These are phyloP conservation scores for Nitzschia inconspicua DNA, from an alignment of 108 stramenopile genomes.

Conservation along the genomic window DNA sequence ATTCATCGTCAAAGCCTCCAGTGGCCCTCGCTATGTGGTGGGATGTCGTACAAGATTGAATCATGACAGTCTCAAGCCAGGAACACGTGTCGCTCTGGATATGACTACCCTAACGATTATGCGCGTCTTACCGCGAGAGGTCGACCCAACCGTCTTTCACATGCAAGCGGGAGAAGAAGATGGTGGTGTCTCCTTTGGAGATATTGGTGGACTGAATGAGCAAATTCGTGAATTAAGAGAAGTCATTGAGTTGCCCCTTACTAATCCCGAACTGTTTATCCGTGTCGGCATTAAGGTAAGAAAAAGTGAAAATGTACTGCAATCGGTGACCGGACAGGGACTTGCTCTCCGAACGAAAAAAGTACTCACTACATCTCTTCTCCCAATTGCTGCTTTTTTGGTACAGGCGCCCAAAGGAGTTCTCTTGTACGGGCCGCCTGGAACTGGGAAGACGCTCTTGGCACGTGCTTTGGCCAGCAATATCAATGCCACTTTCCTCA, in stretches of 20 bases:
- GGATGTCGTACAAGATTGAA: conserved; percentile 92
- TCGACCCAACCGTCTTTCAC: conserved; percentile 98
- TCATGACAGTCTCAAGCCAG: conserved; percentile 89
- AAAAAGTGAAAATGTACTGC: not conserved
- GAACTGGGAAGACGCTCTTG: conserved; percentile 92
- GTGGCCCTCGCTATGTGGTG: conserved; percentile 97
- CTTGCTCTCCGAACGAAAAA: not conserved
- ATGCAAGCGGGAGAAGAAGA: conserved; percentile 95
- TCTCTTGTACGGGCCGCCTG: conserved; percentile 91
- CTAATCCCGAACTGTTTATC: conserved; percentile 97
- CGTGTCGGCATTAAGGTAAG: conserved; percentile 97
- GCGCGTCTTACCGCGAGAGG: conserved; percentile 95
- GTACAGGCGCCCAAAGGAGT: conserved; percentile 83
- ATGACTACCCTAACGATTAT: conserved; percentile 99
- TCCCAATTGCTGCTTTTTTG: not conserved
- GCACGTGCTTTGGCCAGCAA: conserved; percentile 96
- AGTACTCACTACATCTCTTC: not conserved
- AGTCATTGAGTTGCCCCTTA: conserved; percentile 97
- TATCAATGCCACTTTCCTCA: conserved; percentile 96
- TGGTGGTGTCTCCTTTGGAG: conserved; percentile 87
- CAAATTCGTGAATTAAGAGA: conserved; percentile 98
- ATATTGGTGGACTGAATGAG: conserved; percentile 96
- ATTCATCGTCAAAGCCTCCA: conserved; percentile 97
- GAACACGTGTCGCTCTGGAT: conserved; percentile 96
- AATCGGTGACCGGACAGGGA: not conserved